Evolutionary conservation across 352 stramenopile genomes (phyloP).

Genomic region (Paralagenidium karlingii): DNA sequence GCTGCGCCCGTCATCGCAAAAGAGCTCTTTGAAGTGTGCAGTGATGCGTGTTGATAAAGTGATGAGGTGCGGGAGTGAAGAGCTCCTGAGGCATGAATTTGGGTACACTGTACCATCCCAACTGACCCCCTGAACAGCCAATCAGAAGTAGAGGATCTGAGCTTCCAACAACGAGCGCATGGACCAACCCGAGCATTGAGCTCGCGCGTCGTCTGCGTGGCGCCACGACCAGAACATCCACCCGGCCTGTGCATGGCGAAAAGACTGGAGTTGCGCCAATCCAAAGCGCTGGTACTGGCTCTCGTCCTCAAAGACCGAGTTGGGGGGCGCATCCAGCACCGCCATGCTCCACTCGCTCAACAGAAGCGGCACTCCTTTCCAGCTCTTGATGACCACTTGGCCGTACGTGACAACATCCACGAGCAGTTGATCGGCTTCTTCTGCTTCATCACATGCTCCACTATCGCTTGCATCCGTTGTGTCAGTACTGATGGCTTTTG

Average conservation of each 20-base stretch:
- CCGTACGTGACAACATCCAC: slow-evolving; percentile 37
- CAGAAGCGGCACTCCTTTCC: slow-evolving; percentile 60
- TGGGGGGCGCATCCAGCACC: slow-evolving; percentile 13
- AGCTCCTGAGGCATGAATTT: not conserved
- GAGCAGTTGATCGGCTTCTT: slow-evolving; percentile 43
- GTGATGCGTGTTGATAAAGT: too few relatives aligned
- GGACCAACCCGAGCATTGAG: slow-evolving; percentile 45
- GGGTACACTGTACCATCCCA: not conserved
- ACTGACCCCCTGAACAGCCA: not conserved
- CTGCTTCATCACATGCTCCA: too few relatives aligned
- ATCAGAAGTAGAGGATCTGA: not conserved
- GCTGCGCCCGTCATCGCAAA: too few relatives aligned
- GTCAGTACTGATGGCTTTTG: too few relatives aligned
- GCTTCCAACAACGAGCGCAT: slow-evolving; percentile 68
- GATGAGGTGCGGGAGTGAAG: too few relatives aligned
- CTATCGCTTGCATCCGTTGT: too few relatives aligned
- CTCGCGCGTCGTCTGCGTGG: slow-evolving; percentile 50
- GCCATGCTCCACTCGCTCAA: slow-evolving; percentile 75
- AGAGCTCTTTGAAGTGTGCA: too few relatives aligned
- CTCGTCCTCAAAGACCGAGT: slow-evolving; percentile 47
- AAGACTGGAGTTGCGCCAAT: slow-evolving; percentile 36
- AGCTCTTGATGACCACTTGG: slow-evolving; percentile 28
- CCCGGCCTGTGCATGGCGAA: slow-evolving; percentile 46
- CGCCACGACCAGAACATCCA: slow-evolving; percentile 84
- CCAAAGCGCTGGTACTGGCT: slow-evolving; percentile 32